Base-by-base conservation (phyloP, 2,329 filamentous ascomycete genomes). In the Fusarium tjaetaba region DNA sequence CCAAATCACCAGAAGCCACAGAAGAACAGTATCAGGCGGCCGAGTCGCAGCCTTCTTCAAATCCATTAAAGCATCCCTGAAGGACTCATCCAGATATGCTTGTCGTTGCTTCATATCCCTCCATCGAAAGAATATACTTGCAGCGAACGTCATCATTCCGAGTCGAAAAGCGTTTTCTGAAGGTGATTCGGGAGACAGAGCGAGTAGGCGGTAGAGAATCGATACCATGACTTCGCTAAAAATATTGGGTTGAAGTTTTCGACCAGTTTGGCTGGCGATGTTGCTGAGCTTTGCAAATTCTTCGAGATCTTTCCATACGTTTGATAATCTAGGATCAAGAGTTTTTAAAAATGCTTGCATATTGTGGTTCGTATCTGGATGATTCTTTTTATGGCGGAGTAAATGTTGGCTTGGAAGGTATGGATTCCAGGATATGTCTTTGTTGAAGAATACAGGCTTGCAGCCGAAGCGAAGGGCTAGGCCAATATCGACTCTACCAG, bases 191-290 rank as follows among this genome's bases (percentile, higher is more conserved):
- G 59, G 28, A 13, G 64, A 57, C 1, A 75, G 14, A 5, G 71
- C 57, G n/a, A 76, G 49, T 4, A 76, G 39, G n/a, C 74, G 43
- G 43, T 75, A 75, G 4, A 73, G 32, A 13, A 62, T 32, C 0
- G 63, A 77, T 22, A 72, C 55, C 75, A 69, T 74, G 26, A 55
- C 71, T 41, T 77, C 72, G 36, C 72, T 77, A 2, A 77, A 74
- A 1, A 68, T 68, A 4, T 71, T 75, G 5, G 71, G 70, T 2
- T 65, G 60, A 3, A 77, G 58, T 30, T 69, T 77, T 5, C 68
- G 41, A 6, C 34, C 38, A 22, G 71, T 75, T 41, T 77, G 73
- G 18, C 51, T 28, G 11, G 75, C 75, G 16, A 77, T 65, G 41
- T 74, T 77, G 34, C 74, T 60, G 5, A 76, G 56, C 3, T n/a